A percentile compares a stretch with the other conserved stretches of the same genome.
phyloP scores from a whole-genome alignment of 352 stramenopile species.

The Phytophthora tentaculata region DNA sequence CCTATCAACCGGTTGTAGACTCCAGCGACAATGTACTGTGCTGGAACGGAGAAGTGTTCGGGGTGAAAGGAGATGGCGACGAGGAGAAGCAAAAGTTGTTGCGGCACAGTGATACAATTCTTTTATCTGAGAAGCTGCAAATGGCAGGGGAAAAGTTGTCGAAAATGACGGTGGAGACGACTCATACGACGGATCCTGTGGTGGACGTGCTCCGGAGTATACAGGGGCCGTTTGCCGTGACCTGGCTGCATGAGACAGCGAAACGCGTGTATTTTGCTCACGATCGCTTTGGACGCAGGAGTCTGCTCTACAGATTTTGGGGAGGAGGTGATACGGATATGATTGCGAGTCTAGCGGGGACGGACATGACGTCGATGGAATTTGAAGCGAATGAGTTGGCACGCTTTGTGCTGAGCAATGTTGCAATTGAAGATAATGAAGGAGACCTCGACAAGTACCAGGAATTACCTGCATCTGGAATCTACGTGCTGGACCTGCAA shows the following conservation, averaged over 20 bases:
- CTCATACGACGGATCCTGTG: slow-evolving; percentile 26
- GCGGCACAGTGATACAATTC: neutral
- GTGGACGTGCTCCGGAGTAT: slow-evolving; percentile 53
- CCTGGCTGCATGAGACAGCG: slow-evolving; percentile 64
- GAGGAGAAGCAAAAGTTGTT: neutral
- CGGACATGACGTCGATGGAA: neutral
- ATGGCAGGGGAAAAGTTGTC: neutral
- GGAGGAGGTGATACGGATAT: slow-evolving; percentile 20
- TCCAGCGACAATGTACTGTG: slow-evolving; percentile 67
- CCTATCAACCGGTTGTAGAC: slow-evolving; percentile 86
- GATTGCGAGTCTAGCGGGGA: slow-evolving; percentile 29
- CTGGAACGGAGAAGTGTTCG: slow-evolving; percentile 94
- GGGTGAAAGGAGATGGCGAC: neutral
- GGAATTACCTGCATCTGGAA: slow-evolving; percentile 78
- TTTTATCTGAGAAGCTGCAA: neutral
- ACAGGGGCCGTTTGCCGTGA: slow-evolving; percentile 87
- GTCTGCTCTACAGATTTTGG: slow-evolving; percentile 75
- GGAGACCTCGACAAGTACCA: slow-evolving; percentile 37
- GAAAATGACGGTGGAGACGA: neutral
- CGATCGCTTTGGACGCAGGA: slow-evolving; percentile 91
- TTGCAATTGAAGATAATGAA: slow-evolving; percentile 41
- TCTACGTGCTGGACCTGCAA: slow-evolving; percentile 75
- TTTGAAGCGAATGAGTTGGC: slow-evolving; percentile 28
- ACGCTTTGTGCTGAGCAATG: slow-evolving; percentile 52
- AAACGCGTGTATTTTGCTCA: slow-evolving; percentile 91